Base-by-base conservation (phyloP, 495 filamentous ascomycete genomes). In the Thermothielavioides terrestris region DNA sequence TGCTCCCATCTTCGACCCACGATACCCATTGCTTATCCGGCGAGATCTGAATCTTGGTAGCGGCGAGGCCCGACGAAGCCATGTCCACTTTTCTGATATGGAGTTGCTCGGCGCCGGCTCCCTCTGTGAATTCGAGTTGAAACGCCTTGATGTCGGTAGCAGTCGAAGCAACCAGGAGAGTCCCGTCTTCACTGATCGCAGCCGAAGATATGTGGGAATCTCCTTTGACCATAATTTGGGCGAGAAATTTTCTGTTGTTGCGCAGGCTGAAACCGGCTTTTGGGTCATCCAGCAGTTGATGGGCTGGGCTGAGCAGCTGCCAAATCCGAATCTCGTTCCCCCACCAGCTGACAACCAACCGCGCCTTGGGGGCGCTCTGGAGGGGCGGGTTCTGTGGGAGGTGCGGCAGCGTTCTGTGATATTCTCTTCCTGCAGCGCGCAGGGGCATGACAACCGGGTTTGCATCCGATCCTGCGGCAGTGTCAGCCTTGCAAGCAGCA, bases 261-360 rank as follows among this genome's bases (percentile, higher is more conserved):
- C 62, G 57, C 34, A 69, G 46, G 35, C 62, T 59, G 14, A 60
- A 53, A 8, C 68, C 64, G 15, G 56, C 57, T 8, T 69, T 63
- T 3, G 65, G 56, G 42, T 48, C 58, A 14, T 65, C 71, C 54
- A 76, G 67, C 25, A 76, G 63, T 32, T 74, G 66, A 12, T 68
- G 64, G 41, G 75, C 64, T 38, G 76, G 64, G 62, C 66, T 63
- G 62, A 38, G 72, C 12, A 89, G 60, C 36, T 80, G 79, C 89
- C 89, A 99, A 51, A 99, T 79, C 50, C 80, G 80, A 21, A 96
- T 70, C 57, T 95, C 86, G 53, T 83, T 76, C 45, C 91, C 86
- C 92, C 92, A 99, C 84, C 88, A 97, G 59, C 86, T 89, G 68
- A 91, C 79, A 10, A 98, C 68, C 15, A 94, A 64, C 30, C 91